A percentile compares a stretch with the other conserved stretches of the same genome.
Conservation (phyloP, 192 early-diverging fungal genomes). For the Mortierella alpina region DNA sequence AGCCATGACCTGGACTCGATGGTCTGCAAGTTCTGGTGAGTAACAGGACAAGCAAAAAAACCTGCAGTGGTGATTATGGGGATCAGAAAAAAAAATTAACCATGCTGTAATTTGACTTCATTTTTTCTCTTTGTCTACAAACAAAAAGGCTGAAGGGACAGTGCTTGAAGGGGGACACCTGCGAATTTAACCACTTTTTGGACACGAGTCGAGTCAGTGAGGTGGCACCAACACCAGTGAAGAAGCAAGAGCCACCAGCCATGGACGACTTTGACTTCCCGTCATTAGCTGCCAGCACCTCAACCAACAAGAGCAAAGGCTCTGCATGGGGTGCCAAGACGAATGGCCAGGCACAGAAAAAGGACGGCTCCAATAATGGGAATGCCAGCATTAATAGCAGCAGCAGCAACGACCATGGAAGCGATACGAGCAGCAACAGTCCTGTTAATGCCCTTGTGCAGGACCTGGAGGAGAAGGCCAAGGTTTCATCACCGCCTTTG, state of each 20-base stretch:
- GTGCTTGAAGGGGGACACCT: slow-evolving; percentile 63
- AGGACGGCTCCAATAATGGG: not conserved
- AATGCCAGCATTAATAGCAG: not conserved
- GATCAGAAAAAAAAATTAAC: not conserved
- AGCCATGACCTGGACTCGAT: slow-evolving; percentile 63
- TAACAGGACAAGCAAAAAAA: not conserved
- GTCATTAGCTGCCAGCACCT: slow-evolving; percentile 24
- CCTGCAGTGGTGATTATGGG: not conserved
- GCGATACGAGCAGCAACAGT: not conserved
- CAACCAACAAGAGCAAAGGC: slow-evolving; percentile 17
- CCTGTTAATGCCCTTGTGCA: slow-evolving; percentile 17
- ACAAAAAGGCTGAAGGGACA: slow-evolving; percentile 59
- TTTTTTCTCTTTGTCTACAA: not conserved
- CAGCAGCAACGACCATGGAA: slow-evolving; percentile 8
- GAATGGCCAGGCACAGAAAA: slow-evolving; percentile 11
- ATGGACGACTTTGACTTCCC: slow-evolving; percentile 54
- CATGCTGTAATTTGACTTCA: not conserved
- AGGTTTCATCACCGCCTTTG: slow-evolving; percentile 21
- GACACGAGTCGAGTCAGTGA: slow-evolving; percentile 35
- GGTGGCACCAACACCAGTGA: slow-evolving; percentile 5
- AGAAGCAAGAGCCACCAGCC: slow-evolving; percentile 25
- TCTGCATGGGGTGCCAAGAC: slow-evolving; percentile 1
- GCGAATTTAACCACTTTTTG: slow-evolving; percentile 63
- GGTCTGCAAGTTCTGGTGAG: slow-evolving; percentile 72
- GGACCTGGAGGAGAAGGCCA: slow-evolving; percentile 39